A percentile compares a stretch with the other conserved stretches of the same genome.
Conservation (phyloP, 1,284 basidiomycete genomes). For the Sporisorium graminicola region DNA sequence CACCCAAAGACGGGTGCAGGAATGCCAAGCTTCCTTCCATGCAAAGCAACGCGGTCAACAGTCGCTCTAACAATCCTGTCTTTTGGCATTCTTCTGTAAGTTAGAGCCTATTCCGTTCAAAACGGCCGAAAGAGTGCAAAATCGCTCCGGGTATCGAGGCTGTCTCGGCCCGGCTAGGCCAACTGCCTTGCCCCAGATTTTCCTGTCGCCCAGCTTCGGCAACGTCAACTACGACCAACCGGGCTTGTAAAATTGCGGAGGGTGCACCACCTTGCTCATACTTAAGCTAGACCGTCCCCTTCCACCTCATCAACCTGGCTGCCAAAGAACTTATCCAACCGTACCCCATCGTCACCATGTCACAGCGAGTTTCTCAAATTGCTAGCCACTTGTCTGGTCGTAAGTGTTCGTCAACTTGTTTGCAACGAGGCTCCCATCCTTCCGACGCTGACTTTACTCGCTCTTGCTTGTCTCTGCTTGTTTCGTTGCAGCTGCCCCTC, state of each 20-base stretch:
- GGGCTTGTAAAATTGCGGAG: constrained; percentile 9
- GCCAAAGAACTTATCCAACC: neutral
- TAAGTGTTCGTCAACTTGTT: constrained; percentile 19
- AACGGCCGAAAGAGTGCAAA: constrained; percentile 22
- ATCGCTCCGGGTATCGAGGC: constrained; percentile 23
- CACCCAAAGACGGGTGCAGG: neutral
- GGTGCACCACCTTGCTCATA: neutral
- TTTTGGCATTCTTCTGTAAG: neutral
- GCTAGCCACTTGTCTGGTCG: constrained; percentile 52
- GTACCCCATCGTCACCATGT: constrained; percentile 23
- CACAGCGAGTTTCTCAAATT: constrained; percentile 50
- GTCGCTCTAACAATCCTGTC: neutral
- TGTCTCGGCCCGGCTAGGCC: constrained; percentile 15
- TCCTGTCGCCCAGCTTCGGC: neutral
- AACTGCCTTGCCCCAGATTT: constrained; percentile 10
- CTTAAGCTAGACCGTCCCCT: neutral
- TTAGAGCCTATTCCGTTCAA: neutral
- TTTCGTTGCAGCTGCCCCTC: constrained; percentile 30
- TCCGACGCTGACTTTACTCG: neutral
- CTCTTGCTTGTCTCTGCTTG: too few relatives aligned
- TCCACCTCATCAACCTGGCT: neutral
- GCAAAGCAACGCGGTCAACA: neutral
- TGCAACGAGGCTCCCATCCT: too few relatives aligned
- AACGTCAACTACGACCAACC: constrained; percentile 13
- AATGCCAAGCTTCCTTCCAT: neutral